A percentile compares a stretch with the other conserved stretches of the same genome.
phyloP scores from a whole-genome alignment of 202 grass and related monocot genomes.

The Brachypodium distachyon region DNA sequence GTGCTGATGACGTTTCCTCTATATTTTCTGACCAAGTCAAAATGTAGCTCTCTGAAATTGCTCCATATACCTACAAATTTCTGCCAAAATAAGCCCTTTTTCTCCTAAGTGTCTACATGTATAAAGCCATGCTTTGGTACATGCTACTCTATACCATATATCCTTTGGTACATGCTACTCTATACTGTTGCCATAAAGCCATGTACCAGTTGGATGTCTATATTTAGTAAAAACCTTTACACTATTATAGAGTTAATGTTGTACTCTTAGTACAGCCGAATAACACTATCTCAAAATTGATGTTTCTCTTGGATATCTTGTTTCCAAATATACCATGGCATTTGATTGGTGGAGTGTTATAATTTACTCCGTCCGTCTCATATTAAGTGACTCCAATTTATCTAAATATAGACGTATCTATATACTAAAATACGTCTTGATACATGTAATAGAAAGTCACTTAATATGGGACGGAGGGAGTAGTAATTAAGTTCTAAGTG shows the following conservation, averaged over 20 bases:
- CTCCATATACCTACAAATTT: background rate
- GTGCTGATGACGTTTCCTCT: background rate
- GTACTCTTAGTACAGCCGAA: background rate
- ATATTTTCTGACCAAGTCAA: background rate
- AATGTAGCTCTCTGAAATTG: background rate
- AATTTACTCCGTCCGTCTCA: too few relatives aligned
- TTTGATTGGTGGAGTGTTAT: background rate
- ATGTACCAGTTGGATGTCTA: background rate
- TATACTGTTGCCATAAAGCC: background rate
- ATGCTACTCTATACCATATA: background rate
- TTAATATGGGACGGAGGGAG: too few relatives aligned
- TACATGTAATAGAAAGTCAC: too few relatives aligned
- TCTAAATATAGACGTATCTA: too few relatives aligned
- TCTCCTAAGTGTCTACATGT: background rate
- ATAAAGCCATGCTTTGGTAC: background rate
- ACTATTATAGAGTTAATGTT: background rate
- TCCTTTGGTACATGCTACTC: background rate
- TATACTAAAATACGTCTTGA: too few relatives aligned
- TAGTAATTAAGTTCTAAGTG: background rate
- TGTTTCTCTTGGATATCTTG: background rate
- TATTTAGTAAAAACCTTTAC: background rate
- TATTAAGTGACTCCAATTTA: too few relatives aligned
- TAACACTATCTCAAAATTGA: background rate
- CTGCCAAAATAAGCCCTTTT: background rate
- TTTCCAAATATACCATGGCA: too few relatives aligned